Percentiles rank a stretch among this genome's conserved stretches.
These are phyloP conservation scores for Sesbania bispinosa DNA, from an alignment of 306 rosid species.

Conservation along the genomic window DNA sequence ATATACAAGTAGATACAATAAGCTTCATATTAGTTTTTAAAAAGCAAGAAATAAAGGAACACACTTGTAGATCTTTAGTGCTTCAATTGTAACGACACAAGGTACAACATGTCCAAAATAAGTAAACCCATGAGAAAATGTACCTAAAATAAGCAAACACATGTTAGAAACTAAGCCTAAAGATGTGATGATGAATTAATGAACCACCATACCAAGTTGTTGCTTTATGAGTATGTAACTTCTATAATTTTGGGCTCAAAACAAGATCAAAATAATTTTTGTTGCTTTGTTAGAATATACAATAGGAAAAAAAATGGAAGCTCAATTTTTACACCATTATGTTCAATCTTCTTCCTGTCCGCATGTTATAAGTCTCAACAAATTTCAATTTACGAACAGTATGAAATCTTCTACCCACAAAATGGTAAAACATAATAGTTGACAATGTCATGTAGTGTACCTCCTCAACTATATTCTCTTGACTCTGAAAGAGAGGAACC, in stretches of 20 bases:
- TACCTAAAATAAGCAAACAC: constrained; percentile 35
- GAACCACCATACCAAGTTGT: constrained; percentile 60
- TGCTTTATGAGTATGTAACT: constrained; percentile 82
- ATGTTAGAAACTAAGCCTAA: constrained; percentile 15
- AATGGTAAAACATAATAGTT: background rate
- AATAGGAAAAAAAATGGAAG: constrained; percentile 31
- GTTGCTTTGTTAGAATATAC: background rate
- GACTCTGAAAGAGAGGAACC: constrained; percentile 39
- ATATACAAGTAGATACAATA: background rate
- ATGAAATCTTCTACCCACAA: constrained; percentile 5
- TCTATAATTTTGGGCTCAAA: constrained; percentile 86
- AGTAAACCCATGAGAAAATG: constrained; percentile 85
- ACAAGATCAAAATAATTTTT: no score
- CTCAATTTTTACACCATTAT: constrained; percentile 49
- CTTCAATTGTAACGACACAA: constrained; percentile 89
- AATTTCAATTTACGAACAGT: background rate
- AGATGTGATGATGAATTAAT: background rate
- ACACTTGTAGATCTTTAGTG: constrained; percentile 86
- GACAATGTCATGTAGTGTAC: constrained; percentile 15
- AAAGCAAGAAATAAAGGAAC: constrained; percentile 30
- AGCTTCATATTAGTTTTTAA: background rate
- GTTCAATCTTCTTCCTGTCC: constrained; percentile 44
- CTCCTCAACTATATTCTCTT: constrained; percentile 36
- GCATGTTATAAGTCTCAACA: constrained; percentile 27
- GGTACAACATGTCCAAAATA: constrained; percentile 89